Base-by-base conservation (phyloP, 23 red algal genomes). In the Cyanidium caldarium region DNA sequence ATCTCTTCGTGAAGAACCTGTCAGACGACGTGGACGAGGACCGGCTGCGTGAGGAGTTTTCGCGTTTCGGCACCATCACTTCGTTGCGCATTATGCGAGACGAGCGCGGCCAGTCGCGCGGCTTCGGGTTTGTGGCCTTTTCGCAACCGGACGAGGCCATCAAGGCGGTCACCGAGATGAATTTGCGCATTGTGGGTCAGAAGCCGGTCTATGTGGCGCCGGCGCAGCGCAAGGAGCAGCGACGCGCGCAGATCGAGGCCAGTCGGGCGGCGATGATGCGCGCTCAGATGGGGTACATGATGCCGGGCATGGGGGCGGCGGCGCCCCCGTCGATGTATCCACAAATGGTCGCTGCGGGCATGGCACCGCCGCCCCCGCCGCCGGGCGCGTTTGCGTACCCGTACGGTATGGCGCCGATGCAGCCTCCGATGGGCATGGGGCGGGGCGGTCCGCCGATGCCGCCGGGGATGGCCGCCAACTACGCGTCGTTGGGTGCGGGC, bases 101-200 rank as follows among this genome's bases (percentile, higher is more conserved):
- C 58, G 92, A 98, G 28, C 77, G 80, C 38, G 85, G 77, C 33
- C 35, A 45, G 38, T 88, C 84, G 29, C 65, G 74, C 25, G 92
- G 92, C 34, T 98, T 98, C 44, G 92, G 92, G 0, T 98, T 98
- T 83, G 92, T 98, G 43, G 87, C 83, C 46, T 98, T 84, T 68
- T 75, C 81, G n/a, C 77, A 78, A 14, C 92, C 84, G 12, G 92
- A 88, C 25, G 92, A 98, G 68, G 92, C 92, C 12, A 98, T 80
- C 14, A 98, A 98, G 77, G 92, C 92, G 7, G 92, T 98, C 0
- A 89, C 84, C 37, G 92, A 88, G 42, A 76, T 98, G 44, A 98
- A 98, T 35, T 79, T 80, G 3, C 80, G 83, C 25, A 89, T 98
- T 73, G 57, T 98, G 23, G 92, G 92, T 2, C 72, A 74, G 2